Percentiles rank a stretch among this genome's conserved stretches.
Evolutionary conservation across 225 moss, liverwort and hornwort genomes (phyloP).

Genomic region (Marchantia polymorpha): DNA sequence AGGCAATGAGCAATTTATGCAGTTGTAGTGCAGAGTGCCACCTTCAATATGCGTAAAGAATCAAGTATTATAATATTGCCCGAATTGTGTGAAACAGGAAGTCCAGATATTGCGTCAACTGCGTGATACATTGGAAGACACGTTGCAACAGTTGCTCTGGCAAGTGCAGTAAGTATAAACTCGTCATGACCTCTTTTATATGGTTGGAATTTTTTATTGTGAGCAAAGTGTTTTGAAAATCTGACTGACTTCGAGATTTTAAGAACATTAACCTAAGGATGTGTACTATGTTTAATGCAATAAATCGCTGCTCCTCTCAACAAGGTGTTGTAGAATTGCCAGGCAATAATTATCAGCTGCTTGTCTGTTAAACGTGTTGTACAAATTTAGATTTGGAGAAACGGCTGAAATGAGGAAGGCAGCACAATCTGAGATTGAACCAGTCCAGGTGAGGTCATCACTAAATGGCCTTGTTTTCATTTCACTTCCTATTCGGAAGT

Average conservation of each 20-base stretch:
- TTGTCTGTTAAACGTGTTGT: neutral
- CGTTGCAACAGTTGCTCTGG: constrained; percentile 36
- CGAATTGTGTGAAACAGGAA: constrained; percentile 28
- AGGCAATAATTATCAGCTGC: no score
- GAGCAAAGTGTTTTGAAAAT: no score
- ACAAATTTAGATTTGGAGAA: constrained; percentile 29
- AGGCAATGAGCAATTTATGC: neutral
- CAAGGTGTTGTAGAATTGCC: neutral
- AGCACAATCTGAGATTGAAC: constrained; percentile 25
- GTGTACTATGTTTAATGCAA: neutral
- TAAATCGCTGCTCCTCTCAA: neutral
- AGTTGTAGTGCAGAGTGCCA: neutral
- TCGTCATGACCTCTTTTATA: neutral
- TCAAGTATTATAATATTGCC: neutral
- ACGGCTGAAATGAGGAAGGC: constrained; percentile 22
- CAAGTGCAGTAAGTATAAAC: constrained; percentile 30
- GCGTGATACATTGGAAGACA: constrained; percentile 46
- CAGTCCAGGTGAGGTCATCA: constrained; percentile 27
- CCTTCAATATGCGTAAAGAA: neutral
- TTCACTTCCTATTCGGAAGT: neutral
- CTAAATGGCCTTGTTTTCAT: neutral
- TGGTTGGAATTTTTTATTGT: neutral
- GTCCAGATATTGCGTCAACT: constrained; percentile 37
- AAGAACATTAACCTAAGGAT: no score
- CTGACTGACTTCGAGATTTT: no score